Percentiles rank a stretch among this genome's conserved stretches.
These are phyloP conservation scores for Epipyxis sp. DNA, from an alignment of 108 stramenopile genomes.

Conservation along the genomic window DNA sequence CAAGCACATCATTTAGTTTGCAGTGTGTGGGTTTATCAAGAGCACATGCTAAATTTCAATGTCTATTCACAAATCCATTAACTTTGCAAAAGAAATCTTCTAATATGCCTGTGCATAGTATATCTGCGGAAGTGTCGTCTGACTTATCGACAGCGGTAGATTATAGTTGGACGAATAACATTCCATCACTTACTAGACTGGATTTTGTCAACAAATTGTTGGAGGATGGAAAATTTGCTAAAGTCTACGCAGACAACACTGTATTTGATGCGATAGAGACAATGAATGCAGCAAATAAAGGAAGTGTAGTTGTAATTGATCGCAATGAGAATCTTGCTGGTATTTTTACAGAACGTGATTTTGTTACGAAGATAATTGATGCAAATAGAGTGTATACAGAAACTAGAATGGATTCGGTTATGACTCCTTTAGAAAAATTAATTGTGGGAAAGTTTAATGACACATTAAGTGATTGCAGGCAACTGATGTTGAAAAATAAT, in stretches of 20 bases:
- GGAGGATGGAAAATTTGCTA: neutral
- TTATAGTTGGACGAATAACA: too few relatives aligned
- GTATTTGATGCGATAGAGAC: neutral
- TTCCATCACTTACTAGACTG: too few relatives aligned
- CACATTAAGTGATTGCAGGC: neutral
- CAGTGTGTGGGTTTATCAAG: too few relatives aligned
- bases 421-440: slow-evolving; percentile 63
- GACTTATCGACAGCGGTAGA: too few relatives aligned
- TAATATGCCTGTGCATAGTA: too few relatives aligned
- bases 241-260: neutral
- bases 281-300: neutral
- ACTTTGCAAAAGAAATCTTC: too few relatives aligned
- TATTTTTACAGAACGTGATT: slow-evolving; percentile 87
- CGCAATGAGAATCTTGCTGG: slow-evolving; percentile 59
- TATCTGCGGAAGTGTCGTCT: too few relatives aligned
- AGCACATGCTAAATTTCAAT: too few relatives aligned
- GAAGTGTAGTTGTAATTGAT: slow-evolving; percentile 42
- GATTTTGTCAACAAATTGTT: too few relatives aligned
- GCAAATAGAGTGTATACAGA: slow-evolving; percentile 62
- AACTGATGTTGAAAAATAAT: slow-evolving; percentile 61
- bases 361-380: slow-evolving; percentile 50
- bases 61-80: too few relatives aligned
- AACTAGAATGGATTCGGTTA: slow-evolving; percentile 63
- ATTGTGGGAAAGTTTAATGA: slow-evolving; percentile 65
- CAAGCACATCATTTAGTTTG: too few relatives aligned